Conservation (phyloP, 805 yeast genomes). For the Candida nanaspora region DNA sequence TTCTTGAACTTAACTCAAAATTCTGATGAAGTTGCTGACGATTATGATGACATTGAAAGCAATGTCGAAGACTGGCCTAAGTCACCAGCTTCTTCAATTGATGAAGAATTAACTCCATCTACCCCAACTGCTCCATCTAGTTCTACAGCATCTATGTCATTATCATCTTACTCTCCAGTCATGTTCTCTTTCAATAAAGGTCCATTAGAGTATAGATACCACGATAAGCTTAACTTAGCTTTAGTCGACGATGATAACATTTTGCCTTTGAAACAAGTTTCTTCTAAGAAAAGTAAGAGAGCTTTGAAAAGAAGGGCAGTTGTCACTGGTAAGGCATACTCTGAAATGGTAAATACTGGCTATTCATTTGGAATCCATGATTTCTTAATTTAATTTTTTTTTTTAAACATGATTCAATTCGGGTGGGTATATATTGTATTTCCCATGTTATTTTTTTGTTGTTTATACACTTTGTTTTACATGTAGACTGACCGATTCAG, state of each 20-base stretch:
- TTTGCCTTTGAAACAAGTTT: background rate
- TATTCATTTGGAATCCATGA: constrained; percentile 15
- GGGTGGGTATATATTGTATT: too few species aligned
- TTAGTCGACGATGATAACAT: constrained; percentile 1
- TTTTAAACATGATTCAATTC: background rate
- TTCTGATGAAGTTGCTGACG: constrained; percentile 3
- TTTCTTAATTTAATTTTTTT: constrained; percentile 11
- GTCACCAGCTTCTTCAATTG: background rate
- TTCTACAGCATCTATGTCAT: background rate
- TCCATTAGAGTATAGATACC: constrained; percentile 4
- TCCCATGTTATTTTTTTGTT: too few species aligned
- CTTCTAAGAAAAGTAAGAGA: constrained; percentile 9
- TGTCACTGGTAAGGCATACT: constrained; percentile 21
- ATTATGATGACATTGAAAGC: constrained; percentile 2
- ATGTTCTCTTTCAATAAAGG: background rate
- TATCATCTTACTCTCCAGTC: background rate
- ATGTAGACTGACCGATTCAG: too few species aligned
- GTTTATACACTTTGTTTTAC: too few species aligned
- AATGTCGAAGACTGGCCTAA: background rate
- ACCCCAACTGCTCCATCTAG: background rate
- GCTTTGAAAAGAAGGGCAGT: constrained; percentile 25
- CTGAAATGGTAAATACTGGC: constrained; percentile 24
- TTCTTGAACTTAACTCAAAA: constrained; percentile 10
- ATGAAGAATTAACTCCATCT: background rate
- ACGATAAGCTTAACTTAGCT: constrained; percentile 1